A percentile compares a stretch with the other conserved stretches of the same genome.
These are phyloP conservation scores for Bolboschoenus planiculmis DNA, from an alignment of 176 grass and related monocot species.

Conservation along the genomic window DNA sequence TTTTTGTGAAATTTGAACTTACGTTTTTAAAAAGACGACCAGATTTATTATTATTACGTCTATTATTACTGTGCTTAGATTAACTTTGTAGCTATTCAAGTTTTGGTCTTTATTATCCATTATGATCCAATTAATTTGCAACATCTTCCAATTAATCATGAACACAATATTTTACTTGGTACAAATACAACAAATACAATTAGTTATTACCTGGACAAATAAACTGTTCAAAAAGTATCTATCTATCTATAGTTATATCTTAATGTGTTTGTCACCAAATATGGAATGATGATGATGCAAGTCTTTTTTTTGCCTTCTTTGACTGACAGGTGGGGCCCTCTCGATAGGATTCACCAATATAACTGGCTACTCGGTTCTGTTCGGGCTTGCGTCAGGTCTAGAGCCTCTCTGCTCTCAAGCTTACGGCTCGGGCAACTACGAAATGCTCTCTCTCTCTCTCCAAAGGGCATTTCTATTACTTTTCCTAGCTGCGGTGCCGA, in stretches of 20 bases:
- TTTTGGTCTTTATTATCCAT: too few relatives aligned
- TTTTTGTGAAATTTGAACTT: too few relatives aligned
- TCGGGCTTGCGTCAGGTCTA: slow-evolving; percentile 80
- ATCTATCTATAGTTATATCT: neutral
- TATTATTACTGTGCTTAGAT: too few relatives aligned
- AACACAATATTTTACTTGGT: too few relatives aligned
- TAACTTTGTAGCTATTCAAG: too few relatives aligned
- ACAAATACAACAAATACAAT: too few relatives aligned
- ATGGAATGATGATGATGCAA: neutral
- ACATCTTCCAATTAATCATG: too few relatives aligned
- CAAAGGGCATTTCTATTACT: slow-evolving; percentile 78
- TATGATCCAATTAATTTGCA: too few relatives aligned
- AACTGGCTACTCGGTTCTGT: slow-evolving; percentile 85
- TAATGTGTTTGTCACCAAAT: neutral
- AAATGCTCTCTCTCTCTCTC: slow-evolving; percentile 71
- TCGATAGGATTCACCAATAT: slow-evolving; percentile 98
- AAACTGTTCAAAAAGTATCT: neutral
- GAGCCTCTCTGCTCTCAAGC: slow-evolving; percentile 86
- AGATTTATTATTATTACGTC: too few relatives aligned
- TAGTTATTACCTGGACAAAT: neutral
- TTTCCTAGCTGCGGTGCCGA: slow-evolving; percentile 51
- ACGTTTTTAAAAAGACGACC: too few relatives aligned
- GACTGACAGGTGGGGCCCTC: slow-evolving; percentile 56
- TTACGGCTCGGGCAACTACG: slow-evolving; percentile 75
- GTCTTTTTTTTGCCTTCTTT: neutral